These are phyloP conservation scores for Penicillium sp. DNA, from an alignment of 2,329 filamentous ascomycete species.

Conservation along the genomic window DNA sequence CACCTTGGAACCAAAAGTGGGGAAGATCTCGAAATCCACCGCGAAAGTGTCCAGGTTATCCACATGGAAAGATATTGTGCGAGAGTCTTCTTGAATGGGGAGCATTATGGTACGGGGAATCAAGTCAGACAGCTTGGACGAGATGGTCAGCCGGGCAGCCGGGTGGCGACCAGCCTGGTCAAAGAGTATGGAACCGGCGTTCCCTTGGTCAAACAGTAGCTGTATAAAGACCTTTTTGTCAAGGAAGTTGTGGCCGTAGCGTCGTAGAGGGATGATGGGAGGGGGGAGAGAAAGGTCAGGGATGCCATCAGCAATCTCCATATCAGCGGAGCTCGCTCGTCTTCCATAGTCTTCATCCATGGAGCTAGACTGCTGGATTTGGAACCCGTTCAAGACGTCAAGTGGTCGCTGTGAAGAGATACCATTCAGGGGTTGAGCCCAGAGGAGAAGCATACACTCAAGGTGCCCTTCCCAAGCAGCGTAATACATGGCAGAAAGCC, in stretches of 20 bases:
- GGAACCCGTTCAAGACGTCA: constrained; percentile 37
- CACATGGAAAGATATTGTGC: constrained; percentile 91
- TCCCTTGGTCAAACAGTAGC: constrained; percentile 77
- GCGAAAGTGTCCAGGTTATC: constrained; percentile 91
- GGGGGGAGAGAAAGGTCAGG: constrained; percentile 89
- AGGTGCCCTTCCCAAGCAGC: constrained; percentile 97
- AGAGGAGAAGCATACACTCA: constrained; percentile 86
- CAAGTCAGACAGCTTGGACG: constrained; percentile 91
- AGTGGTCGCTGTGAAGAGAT: constrained; percentile 30
- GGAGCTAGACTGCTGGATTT: constrained; percentile 28
- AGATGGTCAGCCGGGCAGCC: constrained; percentile 90
- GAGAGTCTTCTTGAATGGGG: constrained; percentile 93
- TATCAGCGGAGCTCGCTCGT: constrained; percentile 57
- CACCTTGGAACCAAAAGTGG: constrained; percentile 94
- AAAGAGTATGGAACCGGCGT: constrained; percentile 75
- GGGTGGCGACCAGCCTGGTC: constrained; percentile 97
- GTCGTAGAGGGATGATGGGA: constrained; percentile 88
- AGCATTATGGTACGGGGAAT: constrained; percentile 95
- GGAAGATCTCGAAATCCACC: constrained; percentile 96
- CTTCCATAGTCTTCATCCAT: constrained; percentile 28
- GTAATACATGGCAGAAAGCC: constrained; percentile 93
- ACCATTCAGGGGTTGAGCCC: constrained; percentile 36
- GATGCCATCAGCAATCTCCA: constrained; percentile 79
- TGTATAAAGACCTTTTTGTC: constrained; percentile 97
- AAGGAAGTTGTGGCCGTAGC: constrained; percentile 97